Evolutionary conservation across 75 land plant species (phyloP).

Genomic region (Selaginella tamariscina): DNA sequence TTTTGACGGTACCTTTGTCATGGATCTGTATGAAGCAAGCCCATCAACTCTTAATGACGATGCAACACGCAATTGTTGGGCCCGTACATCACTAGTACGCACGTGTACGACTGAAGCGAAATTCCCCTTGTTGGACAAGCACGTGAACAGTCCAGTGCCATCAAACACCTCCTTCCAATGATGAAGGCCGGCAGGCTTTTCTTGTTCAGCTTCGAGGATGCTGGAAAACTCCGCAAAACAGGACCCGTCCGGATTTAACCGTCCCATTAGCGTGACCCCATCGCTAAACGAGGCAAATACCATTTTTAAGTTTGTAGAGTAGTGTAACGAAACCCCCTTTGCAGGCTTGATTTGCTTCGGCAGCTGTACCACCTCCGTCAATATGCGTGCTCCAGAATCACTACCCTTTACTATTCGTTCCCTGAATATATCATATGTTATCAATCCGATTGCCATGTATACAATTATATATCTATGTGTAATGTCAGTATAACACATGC

Average conservation of each 20-base stretch:
- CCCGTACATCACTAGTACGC: constrained; percentile 41
- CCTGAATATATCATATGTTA: too few species aligned
- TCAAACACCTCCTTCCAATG: constrained; percentile 79
- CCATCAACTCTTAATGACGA: constrained; percentile 64
- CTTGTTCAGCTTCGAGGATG: constrained; percentile 62
- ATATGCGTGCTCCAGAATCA: constrained; percentile 45
- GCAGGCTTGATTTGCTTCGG: constrained; percentile 29
- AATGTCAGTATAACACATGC: too few species aligned
- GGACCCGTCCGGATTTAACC: constrained; percentile 46
- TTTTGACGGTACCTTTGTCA: too few species aligned
- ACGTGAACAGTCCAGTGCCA: constrained; percentile 69
- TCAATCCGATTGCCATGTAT: too few species aligned
- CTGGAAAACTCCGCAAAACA: constrained; percentile 45
- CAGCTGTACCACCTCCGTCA: constrained; percentile 49
- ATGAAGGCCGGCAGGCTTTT: constrained; percentile 69
- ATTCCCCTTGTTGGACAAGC: constrained; percentile 68
- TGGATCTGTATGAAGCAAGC: constrained; percentile 66
- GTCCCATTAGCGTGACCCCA: constrained; percentile 60
- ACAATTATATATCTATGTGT: too few species aligned
- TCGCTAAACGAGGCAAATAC: constrained; percentile 72
- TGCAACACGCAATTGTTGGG: constrained; percentile 58
- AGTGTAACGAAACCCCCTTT: constrained; percentile 71
- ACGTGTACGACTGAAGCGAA: constrained; percentile 47
- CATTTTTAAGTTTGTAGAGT: constrained; percentile 46
- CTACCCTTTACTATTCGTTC: constrained; percentile 44